Evolutionary conservation across 1,284 basidiomycete species (phyloP).

Genomic region (Ceratobasidium sp.): DNA sequence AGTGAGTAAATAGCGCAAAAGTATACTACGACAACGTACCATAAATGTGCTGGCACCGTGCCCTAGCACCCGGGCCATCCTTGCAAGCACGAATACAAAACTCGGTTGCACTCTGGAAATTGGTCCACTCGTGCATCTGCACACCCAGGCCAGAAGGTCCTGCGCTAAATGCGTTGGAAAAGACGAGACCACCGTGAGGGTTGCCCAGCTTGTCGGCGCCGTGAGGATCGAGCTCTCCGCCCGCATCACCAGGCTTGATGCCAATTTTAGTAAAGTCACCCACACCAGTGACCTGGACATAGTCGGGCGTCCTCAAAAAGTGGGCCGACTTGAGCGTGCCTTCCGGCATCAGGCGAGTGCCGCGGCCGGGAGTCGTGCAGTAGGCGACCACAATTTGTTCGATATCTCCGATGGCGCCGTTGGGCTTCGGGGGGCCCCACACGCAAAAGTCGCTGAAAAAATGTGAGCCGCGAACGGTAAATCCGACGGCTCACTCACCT

Average conservation of each 20-base stretch:
- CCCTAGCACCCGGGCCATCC: constrained; percentile 52
- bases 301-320: constrained; percentile 59
- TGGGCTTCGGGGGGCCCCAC: constrained; percentile 49
- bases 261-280: constrained; percentile 56
- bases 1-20: constrained; percentile 56
- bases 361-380: constrained; percentile 57
- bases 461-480: not conserved
- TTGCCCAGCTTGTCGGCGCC: constrained; percentile 51
- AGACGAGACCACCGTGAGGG: constrained; percentile 52
- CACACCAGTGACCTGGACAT: constrained; percentile 49
- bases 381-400: constrained; percentile 54
- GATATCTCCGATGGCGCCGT: constrained; percentile 52
- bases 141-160: constrained; percentile 39
- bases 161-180: constrained; percentile 50
- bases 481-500: not conserved
- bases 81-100: constrained; percentile 59
- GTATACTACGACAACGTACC: constrained; percentile 49
- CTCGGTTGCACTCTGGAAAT: constrained; percentile 49
- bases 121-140: constrained; percentile 58
- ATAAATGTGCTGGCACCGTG: constrained; percentile 57
- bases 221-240: constrained; percentile 52
- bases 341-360: constrained; percentile 61
- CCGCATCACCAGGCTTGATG: constrained; percentile 53
- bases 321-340: constrained; percentile 62
- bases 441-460: constrained; percentile 43